These are phyloP conservation scores for Chrysoporthe deuterocubensis DNA, from an alignment of 2,329 filamentous ascomycete genomes.

Conservation along the genomic window DNA sequence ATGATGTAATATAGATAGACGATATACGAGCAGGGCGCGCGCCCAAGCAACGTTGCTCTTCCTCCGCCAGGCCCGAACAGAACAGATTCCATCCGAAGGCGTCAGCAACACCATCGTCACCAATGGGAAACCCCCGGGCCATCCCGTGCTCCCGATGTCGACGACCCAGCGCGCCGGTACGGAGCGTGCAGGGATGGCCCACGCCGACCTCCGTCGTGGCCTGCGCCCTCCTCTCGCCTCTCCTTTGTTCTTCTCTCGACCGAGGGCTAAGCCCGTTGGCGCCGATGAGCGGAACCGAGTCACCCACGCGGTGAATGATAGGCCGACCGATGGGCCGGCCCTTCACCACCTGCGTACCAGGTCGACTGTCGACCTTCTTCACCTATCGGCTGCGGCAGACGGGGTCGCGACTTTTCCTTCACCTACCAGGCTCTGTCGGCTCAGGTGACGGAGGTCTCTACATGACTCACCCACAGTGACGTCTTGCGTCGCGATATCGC, in stretches of 20 bases:
- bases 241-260: background rate
- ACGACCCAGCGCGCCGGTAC: conserved; percentile 1
- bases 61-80: background rate
- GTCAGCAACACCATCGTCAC: background rate
- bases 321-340: too few relatives aligned
- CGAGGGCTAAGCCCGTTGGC: background rate
- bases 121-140: background rate
- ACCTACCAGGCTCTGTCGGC: too few relatives aligned
- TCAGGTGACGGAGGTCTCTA: too few relatives aligned
- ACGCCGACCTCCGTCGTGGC: conserved; percentile 8
- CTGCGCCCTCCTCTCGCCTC: background rate
- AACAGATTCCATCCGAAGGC: background rate
- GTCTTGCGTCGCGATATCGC: background rate
- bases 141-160: conserved; percentile 5
- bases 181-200: conserved; percentile 5
- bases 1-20: background rate
- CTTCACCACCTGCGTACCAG: background rate
- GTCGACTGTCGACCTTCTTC: conserved; percentile 9
- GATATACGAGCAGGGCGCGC: background rate
- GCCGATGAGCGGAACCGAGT: background rate
- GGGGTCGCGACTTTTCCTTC: background rate
- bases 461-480: conserved; percentile 8
- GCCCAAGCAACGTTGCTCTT: background rate
- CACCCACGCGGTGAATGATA: too few relatives aligned
- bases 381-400: too few relatives aligned